phyloP scores from a whole-genome alignment of 1,139 yeast genomes.

The Zhuliangozyma blackwelliae region DNA sequence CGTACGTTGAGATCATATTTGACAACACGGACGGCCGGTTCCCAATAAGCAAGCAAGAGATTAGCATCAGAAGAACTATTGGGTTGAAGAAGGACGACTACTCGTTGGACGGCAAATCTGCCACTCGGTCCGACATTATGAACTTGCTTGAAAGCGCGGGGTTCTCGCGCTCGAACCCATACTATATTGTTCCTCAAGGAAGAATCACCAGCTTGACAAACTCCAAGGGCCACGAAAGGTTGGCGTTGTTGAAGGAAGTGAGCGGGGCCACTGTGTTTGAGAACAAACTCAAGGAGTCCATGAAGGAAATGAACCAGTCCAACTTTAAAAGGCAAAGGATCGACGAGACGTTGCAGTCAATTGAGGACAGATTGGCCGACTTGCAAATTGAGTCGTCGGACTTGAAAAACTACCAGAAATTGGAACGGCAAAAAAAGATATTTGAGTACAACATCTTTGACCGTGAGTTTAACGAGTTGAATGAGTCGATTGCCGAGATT shows the following conservation, averaged over 20 bases:
- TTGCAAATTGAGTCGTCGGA: constrained; percentile 80
- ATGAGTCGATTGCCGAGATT: constrained; percentile 54
- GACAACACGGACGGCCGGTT: constrained; percentile 78
- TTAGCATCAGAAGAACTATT: constrained; percentile 78
- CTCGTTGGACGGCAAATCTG: constrained; percentile 72
- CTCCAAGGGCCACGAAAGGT: constrained; percentile 79
- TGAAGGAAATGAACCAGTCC: constrained; percentile 74
- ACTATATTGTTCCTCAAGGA: constrained; percentile 97
- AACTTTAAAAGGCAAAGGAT: constrained; percentile 68
- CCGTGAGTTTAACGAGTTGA: constrained; percentile 64
- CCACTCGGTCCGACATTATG: constrained; percentile 78
- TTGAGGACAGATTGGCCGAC: constrained; percentile 70
- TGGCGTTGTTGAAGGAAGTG: constrained; percentile 78
- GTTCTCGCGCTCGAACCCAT: constrained; percentile 85
- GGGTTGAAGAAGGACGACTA: constrained; percentile 91
- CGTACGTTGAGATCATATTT: constrained; percentile 85
- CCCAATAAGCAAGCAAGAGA: constrained; percentile 65
- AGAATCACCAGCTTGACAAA: constrained; percentile 80
- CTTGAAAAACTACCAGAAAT: constrained; percentile 60
- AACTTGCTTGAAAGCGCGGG: constrained; percentile 89
- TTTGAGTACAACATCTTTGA: constrained; percentile 75
- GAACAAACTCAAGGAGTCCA: constrained; percentile 69
- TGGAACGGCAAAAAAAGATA: constrained; percentile 67
- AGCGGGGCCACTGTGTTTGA: constrained; percentile 96
- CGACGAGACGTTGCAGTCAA: constrained; percentile 66